Percentiles rank a stretch among this genome's conserved stretches.
These are phyloP conservation scores for Garcileccinum viscosum DNA, from an alignment of 1,284 basidiomycete species.

Conservation along the genomic window DNA sequence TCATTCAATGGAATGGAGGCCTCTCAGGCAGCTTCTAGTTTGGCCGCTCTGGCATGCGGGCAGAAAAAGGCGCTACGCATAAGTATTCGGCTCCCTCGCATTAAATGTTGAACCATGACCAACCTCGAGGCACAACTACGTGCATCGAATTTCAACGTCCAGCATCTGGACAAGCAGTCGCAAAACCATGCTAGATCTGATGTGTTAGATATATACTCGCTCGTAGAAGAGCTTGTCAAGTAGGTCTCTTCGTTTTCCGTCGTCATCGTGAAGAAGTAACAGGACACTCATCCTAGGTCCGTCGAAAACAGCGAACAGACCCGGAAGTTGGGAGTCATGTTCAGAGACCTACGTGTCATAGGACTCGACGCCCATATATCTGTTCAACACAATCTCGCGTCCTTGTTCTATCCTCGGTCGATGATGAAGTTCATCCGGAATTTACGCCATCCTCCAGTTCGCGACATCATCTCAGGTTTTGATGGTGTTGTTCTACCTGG, in stretches of 20 bases:
- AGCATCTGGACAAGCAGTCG: neutral
- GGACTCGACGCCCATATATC: slow-evolving; percentile 43
- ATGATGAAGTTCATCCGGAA: slow-evolving; percentile 36
- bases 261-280: neutral
- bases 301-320: slow-evolving; percentile 18
- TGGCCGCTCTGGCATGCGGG: no score
- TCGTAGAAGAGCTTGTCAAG: slow-evolving; percentile 21
- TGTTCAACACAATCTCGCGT: slow-evolving; percentile 51
- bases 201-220: neutral
- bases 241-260: slow-evolving; percentile 1
- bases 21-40: no score
- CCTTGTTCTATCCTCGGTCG: slow-evolving; percentile 45
- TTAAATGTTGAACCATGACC: slow-evolving; percentile 3
- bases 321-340: slow-evolving; percentile 41
- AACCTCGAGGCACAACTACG: neutral
- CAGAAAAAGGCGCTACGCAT: no score
- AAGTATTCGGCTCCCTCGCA: neutral
- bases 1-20: no score
- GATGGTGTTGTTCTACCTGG: slow-evolving; percentile 59
- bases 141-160: neutral
- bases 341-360: slow-evolving; percentile 42
- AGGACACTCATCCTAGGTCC: slow-evolving; percentile 42
- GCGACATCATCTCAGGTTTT: slow-evolving; percentile 53
- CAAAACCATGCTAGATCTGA: neutral
- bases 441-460: slow-evolving; percentile 51